Evolutionary conservation across 2,329 filamentous ascomycete genomes (phyloP).

Genomic region (Aspergillus tanneri): DNA sequence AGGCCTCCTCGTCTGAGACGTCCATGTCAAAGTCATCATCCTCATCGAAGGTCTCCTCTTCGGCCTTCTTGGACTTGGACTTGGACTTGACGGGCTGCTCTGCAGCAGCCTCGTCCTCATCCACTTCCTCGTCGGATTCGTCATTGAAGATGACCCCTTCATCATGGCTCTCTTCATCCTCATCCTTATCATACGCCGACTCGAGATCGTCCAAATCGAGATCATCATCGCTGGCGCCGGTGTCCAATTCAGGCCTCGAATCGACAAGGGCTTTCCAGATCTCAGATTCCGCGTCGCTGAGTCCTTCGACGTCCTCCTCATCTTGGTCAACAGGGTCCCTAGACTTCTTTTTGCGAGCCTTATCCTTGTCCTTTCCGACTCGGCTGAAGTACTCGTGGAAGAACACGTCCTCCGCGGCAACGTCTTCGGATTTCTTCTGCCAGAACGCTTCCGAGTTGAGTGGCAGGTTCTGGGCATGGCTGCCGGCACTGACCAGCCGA

Average conservation of each 20-base stretch:
- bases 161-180: conserved; percentile 42
- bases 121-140: conserved; percentile 48
- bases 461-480: conserved; percentile 60
- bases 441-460: conserved; percentile 90
- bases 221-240: conserved; percentile 58
- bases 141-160: conserved; percentile 50
- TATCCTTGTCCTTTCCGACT: conserved; percentile 60
- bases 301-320: conserved; percentile 42
- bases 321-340: conserved; percentile 50
- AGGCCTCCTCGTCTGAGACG: conserved; percentile 47
- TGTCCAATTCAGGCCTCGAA: conserved; percentile 74
- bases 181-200: conserved; percentile 48
- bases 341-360: conserved; percentile 54
- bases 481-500: conserved; percentile 59
- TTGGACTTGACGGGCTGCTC: conserved; percentile 27
- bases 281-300: conserved; percentile 69
- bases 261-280: conserved; percentile 90
- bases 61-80: conserved; percentile 28
- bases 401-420: conserved; percentile 90
- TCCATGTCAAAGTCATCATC: conserved; percentile 56
- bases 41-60: conserved; percentile 41
- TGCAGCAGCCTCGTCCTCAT: conserved; percentile 47
- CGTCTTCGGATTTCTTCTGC: conserved; percentile 82
- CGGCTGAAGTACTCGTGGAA: conserved; percentile 96
- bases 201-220: conserved; percentile 57